Evolutionary conservation across 768 basidiomycete species (phyloP), one percentile per base, ranked within the genome.

Genomic region (Auricularia sp.): DNA sequence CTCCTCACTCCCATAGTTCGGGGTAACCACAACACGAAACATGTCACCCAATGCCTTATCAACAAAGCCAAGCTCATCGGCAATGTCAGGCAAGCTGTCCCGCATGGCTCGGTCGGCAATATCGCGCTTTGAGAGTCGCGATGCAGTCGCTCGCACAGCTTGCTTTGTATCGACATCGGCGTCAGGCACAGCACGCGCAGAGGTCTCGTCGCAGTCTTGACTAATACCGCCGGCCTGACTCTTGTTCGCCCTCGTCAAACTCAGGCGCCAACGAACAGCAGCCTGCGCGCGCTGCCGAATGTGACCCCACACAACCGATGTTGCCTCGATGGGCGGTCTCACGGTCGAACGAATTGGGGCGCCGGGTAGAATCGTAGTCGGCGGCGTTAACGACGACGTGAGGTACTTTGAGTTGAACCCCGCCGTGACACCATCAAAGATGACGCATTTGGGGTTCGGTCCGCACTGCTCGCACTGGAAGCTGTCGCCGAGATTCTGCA

Each of bases 401-500:
- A 18, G 7, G 16, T n/a, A 16, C n/a, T 54, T 29, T 10, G 51
- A 24, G 24, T 24, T 24, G 24, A 24, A 24, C 24, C 24, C 24
- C 24, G 24, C 24, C 24, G 24, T 24, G 10, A 54, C 24, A 18
- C 68, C 69, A 37, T 70, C 69, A 1, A 62, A 65, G 14, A 70
- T 70, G 39, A 68, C 42, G n/a, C 64, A 39, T 2, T 65, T 5
- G 3, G 69, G 69, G 33, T 54, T 37, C 11, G 62, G 44, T 11
- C 68, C 68, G 54, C 69, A 70, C 3, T 61, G 63, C 3, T 64
- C 56, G 42, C 69, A 70, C 21, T 2, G 4, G 39, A 70, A 62
- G 2, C n/a, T 37, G 24, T 56, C 65, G 21, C 51, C 66, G 3
- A 69, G 62, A 4, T 63, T 37, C 54, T 69, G 69, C 0, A 70